Conservation (phyloP, 2,329 filamentous ascomycete species). For the Colletotrichum sp. region DNA sequence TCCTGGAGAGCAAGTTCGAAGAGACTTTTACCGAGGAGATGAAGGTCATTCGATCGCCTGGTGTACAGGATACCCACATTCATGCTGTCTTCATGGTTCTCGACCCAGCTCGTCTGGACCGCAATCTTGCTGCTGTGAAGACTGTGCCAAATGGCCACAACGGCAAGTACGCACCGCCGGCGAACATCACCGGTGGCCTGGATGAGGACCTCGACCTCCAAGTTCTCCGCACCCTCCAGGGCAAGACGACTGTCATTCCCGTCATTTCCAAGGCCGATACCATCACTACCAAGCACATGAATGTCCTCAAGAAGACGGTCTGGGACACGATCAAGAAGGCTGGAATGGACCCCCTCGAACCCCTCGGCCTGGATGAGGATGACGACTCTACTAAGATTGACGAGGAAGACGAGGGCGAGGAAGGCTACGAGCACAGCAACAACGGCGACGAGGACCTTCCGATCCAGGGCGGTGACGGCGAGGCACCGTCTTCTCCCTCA, state of each 20-base stretch:
- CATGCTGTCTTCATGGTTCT: constrained; percentile 93
- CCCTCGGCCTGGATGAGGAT: constrained; percentile 80
- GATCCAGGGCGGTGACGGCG: constrained; percentile 34
- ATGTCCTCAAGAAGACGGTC: constrained; percentile 86
- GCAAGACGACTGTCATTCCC: constrained; percentile 94
- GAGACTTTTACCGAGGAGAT: constrained; percentile 97
- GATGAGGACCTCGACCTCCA: constrained; percentile 92
- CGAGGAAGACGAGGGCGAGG: constrained; percentile 56
- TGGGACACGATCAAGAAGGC: constrained; percentile 87
- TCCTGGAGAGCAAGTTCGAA: constrained; percentile 97
- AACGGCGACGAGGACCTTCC: constrained; percentile 43
- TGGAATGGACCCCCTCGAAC: constrained; percentile 86
- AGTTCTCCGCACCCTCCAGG: constrained; percentile 84
- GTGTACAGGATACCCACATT: constrained; percentile 94
- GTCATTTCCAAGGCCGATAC: constrained; percentile 97
- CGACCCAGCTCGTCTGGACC: constrained; percentile 84
- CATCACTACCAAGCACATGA: constrained; percentile 94
- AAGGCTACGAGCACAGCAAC: constrained; percentile 30
- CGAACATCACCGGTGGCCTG: constrained; percentile 67
- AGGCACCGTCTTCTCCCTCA: constrained; percentile 36
- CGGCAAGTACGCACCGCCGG: constrained; percentile 47
- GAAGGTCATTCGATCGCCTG: constrained; percentile 93
- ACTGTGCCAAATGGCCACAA: constrained; percentile 57
- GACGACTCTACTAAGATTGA: constrained; percentile 63
- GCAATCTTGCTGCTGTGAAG: constrained; percentile 75